phyloP scores from a whole-genome alignment of 768 basidiomycete genomes.

The Amanita molliuscula region DNA sequence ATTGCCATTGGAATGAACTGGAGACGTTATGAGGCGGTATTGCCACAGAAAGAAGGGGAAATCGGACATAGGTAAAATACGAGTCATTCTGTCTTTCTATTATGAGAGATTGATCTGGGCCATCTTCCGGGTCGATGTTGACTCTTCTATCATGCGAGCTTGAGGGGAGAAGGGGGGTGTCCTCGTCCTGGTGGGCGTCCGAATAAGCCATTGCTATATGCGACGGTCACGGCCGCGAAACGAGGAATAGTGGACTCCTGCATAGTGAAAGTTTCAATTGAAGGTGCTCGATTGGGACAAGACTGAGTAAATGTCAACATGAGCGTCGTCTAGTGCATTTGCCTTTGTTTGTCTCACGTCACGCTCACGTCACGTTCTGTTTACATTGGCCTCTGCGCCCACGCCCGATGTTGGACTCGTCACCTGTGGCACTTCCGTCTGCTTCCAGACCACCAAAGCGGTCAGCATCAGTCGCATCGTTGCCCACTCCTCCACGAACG shows the following conservation, averaged over 20 bases:
- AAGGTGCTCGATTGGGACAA: too few species aligned
- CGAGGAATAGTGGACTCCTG: too few species aligned
- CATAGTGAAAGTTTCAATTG: too few species aligned
- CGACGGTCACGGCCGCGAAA: too few species aligned
- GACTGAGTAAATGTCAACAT: too few species aligned
- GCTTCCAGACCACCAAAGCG: constrained; percentile 40
- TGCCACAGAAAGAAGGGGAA: not conserved
- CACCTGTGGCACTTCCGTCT: constrained; percentile 22
- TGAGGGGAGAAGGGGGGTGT: not conserved
- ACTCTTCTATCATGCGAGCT: not conserved
- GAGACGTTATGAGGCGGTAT: not conserved
- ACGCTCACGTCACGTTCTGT: too few species aligned
- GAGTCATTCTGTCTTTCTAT: not conserved
- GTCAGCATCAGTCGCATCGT: constrained; percentile 50
- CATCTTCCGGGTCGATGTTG: not conserved
- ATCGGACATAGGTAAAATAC: constrained; percentile 1
- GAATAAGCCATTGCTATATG: too few species aligned
- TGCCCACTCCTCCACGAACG: constrained; percentile 60
- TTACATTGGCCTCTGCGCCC: too few species aligned
- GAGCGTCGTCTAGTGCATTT: too few species aligned
- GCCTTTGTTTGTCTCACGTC: too few species aligned
- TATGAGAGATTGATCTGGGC: not conserved
- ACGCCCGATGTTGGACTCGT: constrained; percentile 25
- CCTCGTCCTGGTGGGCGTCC: not conserved
- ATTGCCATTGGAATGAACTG: constrained; percentile 38